Evolutionary conservation across 768 basidiomycete genomes (phyloP), one percentile per base, ranked within the genome.

Genomic region (Lactifluus pinguis): DNA sequence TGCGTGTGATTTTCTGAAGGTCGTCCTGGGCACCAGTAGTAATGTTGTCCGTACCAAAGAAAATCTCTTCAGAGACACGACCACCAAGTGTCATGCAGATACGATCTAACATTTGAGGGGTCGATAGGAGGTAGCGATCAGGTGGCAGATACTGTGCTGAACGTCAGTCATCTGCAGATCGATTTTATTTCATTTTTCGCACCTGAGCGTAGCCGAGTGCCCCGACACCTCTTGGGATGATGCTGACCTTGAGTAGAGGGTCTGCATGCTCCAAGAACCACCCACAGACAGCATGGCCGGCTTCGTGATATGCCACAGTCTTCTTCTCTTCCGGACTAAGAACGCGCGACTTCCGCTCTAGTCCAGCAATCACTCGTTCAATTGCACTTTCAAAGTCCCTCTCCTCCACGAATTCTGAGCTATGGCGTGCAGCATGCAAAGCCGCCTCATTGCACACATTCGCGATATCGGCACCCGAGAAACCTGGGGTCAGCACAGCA

Each of bases 11-110:
- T 76, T 98, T 98, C 74, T 95, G 92, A 47, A 99, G 77, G 71
- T 99, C 97, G 68, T 99, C 97, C 75, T 98, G 94, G 3, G 97
- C 97, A 63, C 97, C 97, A 3, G 95, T 95, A 2, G 97, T 99
- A 72, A 99, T 95, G 67, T 92, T 91, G 69, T 87, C 87, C 6
- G 70, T 61, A 19, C 92, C 92, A 70, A 99, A 99, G 78, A 98
- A 97, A 60, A 99, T 95, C 73, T 99, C 97, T 74, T 99, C 97
- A 0, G 95, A 89, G 8, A 98, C 95, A 55, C 97, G 89, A 11
- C 97, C 97, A 59, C 97, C 97, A 25, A 99, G 81, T 0, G 97
- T 98, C 92, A 98, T 98, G 73, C 93, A 95, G 76, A 99, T 98
- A 57, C 93, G 83, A 72, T 99, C 95, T 32, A 82, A 70, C 81